phyloP scores from a whole-genome alignment of 805 yeast species.

The Candida montana region DNA sequence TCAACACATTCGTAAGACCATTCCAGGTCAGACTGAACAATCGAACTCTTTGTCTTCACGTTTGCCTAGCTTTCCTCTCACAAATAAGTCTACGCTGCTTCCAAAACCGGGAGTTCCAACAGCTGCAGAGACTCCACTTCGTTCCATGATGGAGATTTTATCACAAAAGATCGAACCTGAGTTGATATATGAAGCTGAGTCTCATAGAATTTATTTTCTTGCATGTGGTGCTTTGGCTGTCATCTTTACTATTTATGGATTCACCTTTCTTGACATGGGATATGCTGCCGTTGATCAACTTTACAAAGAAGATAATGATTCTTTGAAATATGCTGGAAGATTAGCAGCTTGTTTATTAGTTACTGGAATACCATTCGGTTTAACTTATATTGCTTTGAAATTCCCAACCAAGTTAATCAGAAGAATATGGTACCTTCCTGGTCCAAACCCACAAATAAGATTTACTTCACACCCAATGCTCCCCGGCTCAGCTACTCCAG shows the following conservation, averaged over 20 bases:
- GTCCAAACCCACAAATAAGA: constrained; percentile 44
- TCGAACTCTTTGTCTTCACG: constrained; percentile 47
- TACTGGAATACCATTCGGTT: constrained; percentile 31
- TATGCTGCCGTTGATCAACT: constrained; percentile 44
- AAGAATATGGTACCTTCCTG: constrained; percentile 73
- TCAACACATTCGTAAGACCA: constrained; percentile 18
- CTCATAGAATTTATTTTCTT: constrained; percentile 71
- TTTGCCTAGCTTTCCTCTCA: constrained; percentile 61
- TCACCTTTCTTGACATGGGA: constrained; percentile 54
- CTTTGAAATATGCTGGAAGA: constrained; percentile 30
- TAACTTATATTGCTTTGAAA: constrained; percentile 32
- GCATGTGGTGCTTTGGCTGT: constrained; percentile 64
- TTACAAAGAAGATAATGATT: constrained; percentile 46
- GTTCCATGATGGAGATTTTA: constrained; percentile 56
- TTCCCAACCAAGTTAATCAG: constrained; percentile 70
- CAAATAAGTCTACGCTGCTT: constrained; percentile 62
- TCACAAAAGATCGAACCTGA: constrained; percentile 57
- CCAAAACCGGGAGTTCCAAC: constrained; percentile 79
- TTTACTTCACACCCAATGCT: constrained; percentile 72
- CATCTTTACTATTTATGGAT: constrained; percentile 63
- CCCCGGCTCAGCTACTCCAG: constrained; percentile 71
- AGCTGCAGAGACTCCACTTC: constrained; percentile 39
- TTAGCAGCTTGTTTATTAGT: constrained; percentile 38
- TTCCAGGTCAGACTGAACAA: constrained; percentile 25
- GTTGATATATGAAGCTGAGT: constrained; percentile 76